phyloP scores from a whole-genome alignment of 2,329 filamentous ascomycete species.

The Tolypocladium tundrense region DNA sequence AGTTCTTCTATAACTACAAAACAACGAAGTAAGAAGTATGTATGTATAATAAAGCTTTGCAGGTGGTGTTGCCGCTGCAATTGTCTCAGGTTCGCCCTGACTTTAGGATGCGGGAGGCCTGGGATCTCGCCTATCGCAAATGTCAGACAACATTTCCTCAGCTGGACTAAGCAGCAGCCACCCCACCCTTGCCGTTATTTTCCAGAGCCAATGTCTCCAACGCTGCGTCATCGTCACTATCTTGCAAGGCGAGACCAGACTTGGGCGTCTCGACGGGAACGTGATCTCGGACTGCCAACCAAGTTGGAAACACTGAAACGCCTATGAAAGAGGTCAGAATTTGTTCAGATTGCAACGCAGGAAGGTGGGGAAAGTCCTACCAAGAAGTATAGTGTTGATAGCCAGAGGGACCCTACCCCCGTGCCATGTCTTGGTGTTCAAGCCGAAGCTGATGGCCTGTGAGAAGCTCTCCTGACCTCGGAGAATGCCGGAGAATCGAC shows the following conservation, averaged over 20 bases:
- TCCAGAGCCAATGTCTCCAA: background rate
- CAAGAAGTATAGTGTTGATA: conserved; percentile 27
- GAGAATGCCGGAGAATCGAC: conserved; percentile 27
- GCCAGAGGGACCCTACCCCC: conserved; percentile 27
- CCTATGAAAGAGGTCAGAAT: background rate
- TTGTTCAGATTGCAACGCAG: background rate
- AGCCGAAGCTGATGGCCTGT: conserved; percentile 26
- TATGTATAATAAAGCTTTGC: too few relatives aligned
- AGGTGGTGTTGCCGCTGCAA: too few relatives aligned
- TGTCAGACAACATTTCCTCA: too few relatives aligned
- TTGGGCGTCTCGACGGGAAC: conserved; percentile 12
- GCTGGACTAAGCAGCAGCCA: too few relatives aligned
- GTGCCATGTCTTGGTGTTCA: conserved; percentile 27
- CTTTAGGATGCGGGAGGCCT: too few relatives aligned
- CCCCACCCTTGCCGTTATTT: too few relatives aligned
- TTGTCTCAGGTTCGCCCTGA: too few relatives aligned
- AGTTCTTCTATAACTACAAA: too few relatives aligned
- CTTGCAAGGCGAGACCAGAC: background rate
- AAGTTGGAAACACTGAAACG: conserved; percentile 11
- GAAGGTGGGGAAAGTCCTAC: conserved; percentile 11
- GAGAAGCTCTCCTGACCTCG: conserved; percentile 30
- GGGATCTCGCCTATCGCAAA: too few relatives aligned
- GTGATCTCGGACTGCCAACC: conserved; percentile 20
- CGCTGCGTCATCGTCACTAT: background rate
- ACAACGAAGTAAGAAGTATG: too few relatives aligned